phyloP scores from a whole-genome alignment of 495 filamentous ascomycete genomes.

The Arthonia radiata region DNA sequence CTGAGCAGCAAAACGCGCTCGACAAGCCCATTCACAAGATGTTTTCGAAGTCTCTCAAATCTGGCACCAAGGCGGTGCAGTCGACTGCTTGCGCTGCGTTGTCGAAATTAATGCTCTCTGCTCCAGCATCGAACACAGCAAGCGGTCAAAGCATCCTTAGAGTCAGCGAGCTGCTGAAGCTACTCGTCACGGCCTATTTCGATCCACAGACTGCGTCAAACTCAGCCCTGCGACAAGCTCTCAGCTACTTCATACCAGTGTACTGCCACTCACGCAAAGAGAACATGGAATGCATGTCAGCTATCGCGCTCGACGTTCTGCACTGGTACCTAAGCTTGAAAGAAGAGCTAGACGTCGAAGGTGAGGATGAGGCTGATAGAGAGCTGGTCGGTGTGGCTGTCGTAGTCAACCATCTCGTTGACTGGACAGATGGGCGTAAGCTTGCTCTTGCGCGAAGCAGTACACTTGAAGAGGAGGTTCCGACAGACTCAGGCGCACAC shows the following conservation, averaged over 20 bases:
- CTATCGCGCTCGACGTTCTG: slow-evolving; percentile 40
- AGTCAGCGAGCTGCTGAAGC: slow-evolving; percentile 50
- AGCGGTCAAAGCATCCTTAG: slow-evolving; percentile 20
- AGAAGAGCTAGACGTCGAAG: slow-evolving; percentile 26
- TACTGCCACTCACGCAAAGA: slow-evolving; percentile 64
- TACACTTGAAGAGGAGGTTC: slow-evolving; percentile 11
- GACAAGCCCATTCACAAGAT: slow-evolving; percentile 46
- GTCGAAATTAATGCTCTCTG: slow-evolving; percentile 62
- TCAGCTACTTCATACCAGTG: slow-evolving; percentile 89
- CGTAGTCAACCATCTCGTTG: slow-evolving; percentile 57
- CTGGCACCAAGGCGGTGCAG: slow-evolving; percentile 45
- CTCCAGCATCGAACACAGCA: neutral
- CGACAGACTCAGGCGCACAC: slow-evolving; percentile 37
- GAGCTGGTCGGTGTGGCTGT: slow-evolving; percentile 47
- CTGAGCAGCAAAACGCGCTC: slow-evolving; percentile 14
- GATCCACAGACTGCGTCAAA: slow-evolving; percentile 65
- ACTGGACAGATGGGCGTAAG: slow-evolving; percentile 90
- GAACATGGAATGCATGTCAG: slow-evolving; percentile 58
- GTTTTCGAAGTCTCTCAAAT: slow-evolving; percentile 51
- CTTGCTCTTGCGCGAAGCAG: slow-evolving; percentile 45
- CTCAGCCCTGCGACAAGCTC: slow-evolving; percentile 63
- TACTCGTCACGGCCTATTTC: slow-evolving; percentile 67
- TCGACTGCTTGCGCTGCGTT: slow-evolving; percentile 59
- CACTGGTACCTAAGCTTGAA: slow-evolving; percentile 26
- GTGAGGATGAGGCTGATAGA: slow-evolving; percentile 45